Percentiles rank a stretch among this genome's conserved stretches.
Evolutionary conservation across 2,329 filamentous ascomycete genomes (phyloP).

Genomic region (Aspergillus jensenii): DNA sequence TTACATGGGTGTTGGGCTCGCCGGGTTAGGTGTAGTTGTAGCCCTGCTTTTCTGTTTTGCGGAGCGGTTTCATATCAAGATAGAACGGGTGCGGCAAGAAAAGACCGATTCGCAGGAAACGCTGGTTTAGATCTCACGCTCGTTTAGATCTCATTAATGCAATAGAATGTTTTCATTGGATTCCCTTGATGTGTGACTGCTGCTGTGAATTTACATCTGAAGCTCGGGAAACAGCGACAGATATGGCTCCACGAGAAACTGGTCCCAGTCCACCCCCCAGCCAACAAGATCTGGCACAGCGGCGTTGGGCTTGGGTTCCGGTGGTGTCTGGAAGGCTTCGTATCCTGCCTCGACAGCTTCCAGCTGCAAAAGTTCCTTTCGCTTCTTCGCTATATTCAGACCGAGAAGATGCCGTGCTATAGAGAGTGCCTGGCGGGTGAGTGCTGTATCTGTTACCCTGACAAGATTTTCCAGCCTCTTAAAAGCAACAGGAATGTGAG

Average conservation of each 20-base stretch:
- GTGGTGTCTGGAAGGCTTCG: slow-evolving; percentile 12
- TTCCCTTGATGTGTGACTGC: neutral
- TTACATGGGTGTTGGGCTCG: slow-evolving; percentile 11
- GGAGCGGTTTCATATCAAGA: neutral
- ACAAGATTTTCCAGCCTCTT: slow-evolving; percentile 28
- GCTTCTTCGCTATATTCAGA: slow-evolving; percentile 29
- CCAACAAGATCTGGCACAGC: slow-evolving; percentile 19
- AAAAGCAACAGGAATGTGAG: slow-evolving; percentile 22
- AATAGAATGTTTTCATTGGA: neutral
- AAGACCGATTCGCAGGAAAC: neutral
- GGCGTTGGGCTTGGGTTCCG: slow-evolving; percentile 11
- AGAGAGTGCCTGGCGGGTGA: slow-evolving; percentile 29
- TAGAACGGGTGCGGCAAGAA: neutral
- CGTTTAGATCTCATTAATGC: neutral
- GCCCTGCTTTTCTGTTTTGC: neutral
- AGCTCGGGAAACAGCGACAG: slow-evolving; percentile 24
- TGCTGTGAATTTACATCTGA: neutral
- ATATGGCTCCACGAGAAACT: slow-evolving; percentile 33
- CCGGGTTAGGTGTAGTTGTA: neutral
- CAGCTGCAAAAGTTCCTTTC: slow-evolving; percentile 27
- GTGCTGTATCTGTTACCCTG: slow-evolving; percentile 23
- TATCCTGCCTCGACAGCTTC: slow-evolving; percentile 28
- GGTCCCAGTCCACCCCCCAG: slow-evolving; percentile 30
- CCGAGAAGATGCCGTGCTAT: slow-evolving; percentile 30
- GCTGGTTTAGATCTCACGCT: neutral